phyloP scores from a whole-genome alignment of 805 yeast genomes.

The Sporopachydermia lactativora region DNA sequence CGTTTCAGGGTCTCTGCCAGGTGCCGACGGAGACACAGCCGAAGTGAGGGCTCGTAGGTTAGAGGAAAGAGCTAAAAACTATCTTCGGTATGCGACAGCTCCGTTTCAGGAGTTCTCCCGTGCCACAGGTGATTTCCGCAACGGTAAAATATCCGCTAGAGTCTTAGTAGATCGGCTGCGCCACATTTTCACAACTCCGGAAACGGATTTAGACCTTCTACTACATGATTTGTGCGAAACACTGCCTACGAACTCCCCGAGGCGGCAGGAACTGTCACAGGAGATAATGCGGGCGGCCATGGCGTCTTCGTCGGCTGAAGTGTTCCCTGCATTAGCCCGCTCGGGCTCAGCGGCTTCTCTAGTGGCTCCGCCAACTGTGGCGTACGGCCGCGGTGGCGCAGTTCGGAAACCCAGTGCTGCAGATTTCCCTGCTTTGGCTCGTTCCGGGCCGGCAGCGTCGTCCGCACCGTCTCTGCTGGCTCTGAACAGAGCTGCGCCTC shows the following conservation, averaged over 20 bases:
- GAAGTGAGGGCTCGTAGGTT: conserved; percentile 45
- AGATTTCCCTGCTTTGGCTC: conserved; percentile 2
- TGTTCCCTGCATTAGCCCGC: conserved; percentile 37
- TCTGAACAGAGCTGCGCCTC: too few species aligned
- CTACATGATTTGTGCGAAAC: conserved; percentile 48
- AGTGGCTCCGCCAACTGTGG: neutral
- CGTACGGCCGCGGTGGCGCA: neutral
- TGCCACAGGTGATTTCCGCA: conserved; percentile 33
- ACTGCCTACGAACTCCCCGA: conserved; percentile 31
- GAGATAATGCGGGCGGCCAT: conserved; percentile 12
- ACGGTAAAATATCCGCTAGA: conserved; percentile 30
- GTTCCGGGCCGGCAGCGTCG: conserved; percentile 2
- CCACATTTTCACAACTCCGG: conserved; percentile 28
- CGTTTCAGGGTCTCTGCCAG: conserved; percentile 3
- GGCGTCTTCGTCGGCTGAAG: conserved; percentile 15
- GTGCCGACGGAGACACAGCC: conserved; percentile 16
- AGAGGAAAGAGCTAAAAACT: conserved; percentile 78
- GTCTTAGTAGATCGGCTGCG: conserved; percentile 34
- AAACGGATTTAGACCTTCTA: conserved; percentile 41
- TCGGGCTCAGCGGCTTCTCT: conserved; percentile 7
- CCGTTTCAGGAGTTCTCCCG: conserved; percentile 34
- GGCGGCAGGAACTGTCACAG: conserved; percentile 26
- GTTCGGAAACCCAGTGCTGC: neutral
- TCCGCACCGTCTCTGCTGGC: conserved; percentile 2
- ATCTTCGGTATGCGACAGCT: conserved; percentile 38